Evolutionary conservation across 176 grass and related monocot genomes (phyloP).

Genomic region (Pharus latifolius): DNA sequence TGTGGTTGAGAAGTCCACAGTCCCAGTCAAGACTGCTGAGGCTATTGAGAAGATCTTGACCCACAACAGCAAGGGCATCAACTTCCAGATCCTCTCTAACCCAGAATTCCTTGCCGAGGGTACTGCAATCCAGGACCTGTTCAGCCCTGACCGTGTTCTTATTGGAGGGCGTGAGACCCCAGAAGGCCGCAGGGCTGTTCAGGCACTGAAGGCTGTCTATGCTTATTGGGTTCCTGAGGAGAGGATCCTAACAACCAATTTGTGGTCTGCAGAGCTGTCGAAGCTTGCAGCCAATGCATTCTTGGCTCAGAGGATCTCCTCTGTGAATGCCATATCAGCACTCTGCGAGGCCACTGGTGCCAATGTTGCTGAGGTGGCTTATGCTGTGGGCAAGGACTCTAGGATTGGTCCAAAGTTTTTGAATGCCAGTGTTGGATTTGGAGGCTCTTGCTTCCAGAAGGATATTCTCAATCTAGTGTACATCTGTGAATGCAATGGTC

Average conservation of each 20-base stretch:
- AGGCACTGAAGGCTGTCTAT: conserved; percentile 47
- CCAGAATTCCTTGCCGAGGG: conserved; percentile 68
- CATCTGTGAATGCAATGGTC: no score
- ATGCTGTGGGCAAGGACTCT: conserved; percentile 52
- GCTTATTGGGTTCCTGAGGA: conserved; percentile 64
- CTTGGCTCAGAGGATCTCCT: conserved; percentile 63
- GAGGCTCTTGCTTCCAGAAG: conserved; percentile 76
- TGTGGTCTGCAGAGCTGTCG: conserved; percentile 70
- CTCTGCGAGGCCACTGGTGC: conserved; percentile 64
- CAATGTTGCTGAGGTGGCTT: conserved; percentile 45
- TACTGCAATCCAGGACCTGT: conserved; percentile 56
- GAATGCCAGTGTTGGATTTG: conserved; percentile 62
- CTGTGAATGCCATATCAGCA: conserved; percentile 54
- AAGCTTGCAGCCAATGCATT: conserved; percentile 75
- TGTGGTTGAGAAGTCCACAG: conserved; percentile 65
- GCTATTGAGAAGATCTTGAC: conserved; percentile 68
- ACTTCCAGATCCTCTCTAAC: conserved; percentile 71
- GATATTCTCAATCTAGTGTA: conserved; percentile 64
- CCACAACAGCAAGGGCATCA: conserved; percentile 64
- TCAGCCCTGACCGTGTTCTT: conserved; percentile 51
- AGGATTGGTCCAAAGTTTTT: conserved; percentile 61
- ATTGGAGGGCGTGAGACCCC: conserved; percentile 60
- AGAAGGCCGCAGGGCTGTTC: conserved; percentile 38
- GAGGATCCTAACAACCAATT: conserved; percentile 49
- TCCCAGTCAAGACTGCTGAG: conserved; percentile 66